Evolutionary conservation across 1,139 yeast species (phyloP).

Genomic region (Wickerhamomyces sp.): DNA sequence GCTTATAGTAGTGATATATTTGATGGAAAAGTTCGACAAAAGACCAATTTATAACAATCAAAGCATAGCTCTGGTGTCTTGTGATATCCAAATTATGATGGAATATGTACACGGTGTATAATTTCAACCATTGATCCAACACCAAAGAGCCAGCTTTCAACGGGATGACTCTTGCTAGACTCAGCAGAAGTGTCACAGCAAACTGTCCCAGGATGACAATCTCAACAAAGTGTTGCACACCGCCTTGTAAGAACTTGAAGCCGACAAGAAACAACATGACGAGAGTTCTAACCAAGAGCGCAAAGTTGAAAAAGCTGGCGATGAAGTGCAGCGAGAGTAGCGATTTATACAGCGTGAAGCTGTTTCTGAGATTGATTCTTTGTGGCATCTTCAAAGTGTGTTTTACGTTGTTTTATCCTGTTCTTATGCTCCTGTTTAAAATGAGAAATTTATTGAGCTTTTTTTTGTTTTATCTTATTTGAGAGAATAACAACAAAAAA

Average conservation of each 20-base stretch:
- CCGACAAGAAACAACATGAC: constrained; percentile 60
- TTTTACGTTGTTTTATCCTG: too few species aligned
- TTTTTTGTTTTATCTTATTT: too few species aligned
- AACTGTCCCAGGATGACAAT: constrained; percentile 1
- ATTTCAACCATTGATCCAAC: constrained; percentile 26
- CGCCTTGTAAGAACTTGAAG: constrained; percentile 57
- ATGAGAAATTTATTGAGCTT: too few species aligned
- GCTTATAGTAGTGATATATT: constrained; percentile 22
- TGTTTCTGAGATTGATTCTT: constrained; percentile 14
- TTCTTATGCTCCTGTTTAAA: too few species aligned
- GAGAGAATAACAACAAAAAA: not conserved
- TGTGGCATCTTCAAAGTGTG: too few species aligned
- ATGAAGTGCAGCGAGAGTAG: constrained; percentile 6
- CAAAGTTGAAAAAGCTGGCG: constrained; percentile 12
- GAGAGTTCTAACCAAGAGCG: constrained; percentile 32
- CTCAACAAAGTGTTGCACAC: constrained; percentile 58
- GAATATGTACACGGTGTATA: constrained; percentile 43
- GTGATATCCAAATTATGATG: constrained; percentile 18
- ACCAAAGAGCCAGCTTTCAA: constrained; percentile 6
- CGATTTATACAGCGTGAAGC: constrained; percentile 5
- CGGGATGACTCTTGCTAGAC: constrained; percentile 9
- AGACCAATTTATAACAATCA: constrained; percentile 26
- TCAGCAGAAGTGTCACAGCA: constrained; percentile 21
- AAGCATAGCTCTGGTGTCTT: constrained; percentile 28
- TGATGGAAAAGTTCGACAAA: constrained; percentile 23